A percentile compares a stretch with the other conserved stretches of the same genome.
phyloP scores from a whole-genome alignment of 192 early-diverging fungal species.

The Backusella tuberculispora region DNA sequence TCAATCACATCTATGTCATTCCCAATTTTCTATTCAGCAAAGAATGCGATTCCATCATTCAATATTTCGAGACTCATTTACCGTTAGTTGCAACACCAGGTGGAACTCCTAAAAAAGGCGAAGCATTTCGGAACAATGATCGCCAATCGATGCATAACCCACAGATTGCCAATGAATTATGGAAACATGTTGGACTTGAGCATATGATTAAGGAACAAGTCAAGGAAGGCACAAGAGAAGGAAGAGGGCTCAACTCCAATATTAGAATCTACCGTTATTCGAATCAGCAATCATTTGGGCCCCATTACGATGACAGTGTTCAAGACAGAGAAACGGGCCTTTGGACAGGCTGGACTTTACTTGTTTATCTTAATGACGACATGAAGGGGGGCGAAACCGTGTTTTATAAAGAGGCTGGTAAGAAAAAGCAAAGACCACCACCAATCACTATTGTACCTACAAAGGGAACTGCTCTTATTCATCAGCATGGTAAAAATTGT shows the following conservation, averaged over 20 bases:
- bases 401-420: constrained; percentile 42
- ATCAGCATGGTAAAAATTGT: constrained; percentile 46
- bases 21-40: constrained; percentile 40
- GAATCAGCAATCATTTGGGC: constrained; percentile 43
- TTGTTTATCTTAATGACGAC: constrained; percentile 48
- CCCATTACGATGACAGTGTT: constrained; percentile 50
- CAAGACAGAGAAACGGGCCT: constrained; percentile 35
- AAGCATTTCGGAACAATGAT: constrained; percentile 50
- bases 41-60: constrained; percentile 43
- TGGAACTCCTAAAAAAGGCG: constrained; percentile 40
- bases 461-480: constrained; percentile 45
- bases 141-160: constrained; percentile 38
- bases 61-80: constrained; percentile 42
- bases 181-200: constrained; percentile 29
- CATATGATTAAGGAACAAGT: not conserved
- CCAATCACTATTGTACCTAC: constrained; percentile 38
- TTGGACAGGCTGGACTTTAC: constrained; percentile 47
- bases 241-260: constrained; percentile 44
- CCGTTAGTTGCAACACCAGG: constrained; percentile 11
- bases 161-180: constrained; percentile 35
- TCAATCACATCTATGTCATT: constrained; percentile 44
- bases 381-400: constrained; percentile 50
- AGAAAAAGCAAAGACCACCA: constrained; percentile 19
- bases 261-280: constrained; percentile 50
- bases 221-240: not conserved